Conservation (phyloP, 2,329 filamentous ascomycete genomes). For the Colletotrichum plurivorum region DNA sequence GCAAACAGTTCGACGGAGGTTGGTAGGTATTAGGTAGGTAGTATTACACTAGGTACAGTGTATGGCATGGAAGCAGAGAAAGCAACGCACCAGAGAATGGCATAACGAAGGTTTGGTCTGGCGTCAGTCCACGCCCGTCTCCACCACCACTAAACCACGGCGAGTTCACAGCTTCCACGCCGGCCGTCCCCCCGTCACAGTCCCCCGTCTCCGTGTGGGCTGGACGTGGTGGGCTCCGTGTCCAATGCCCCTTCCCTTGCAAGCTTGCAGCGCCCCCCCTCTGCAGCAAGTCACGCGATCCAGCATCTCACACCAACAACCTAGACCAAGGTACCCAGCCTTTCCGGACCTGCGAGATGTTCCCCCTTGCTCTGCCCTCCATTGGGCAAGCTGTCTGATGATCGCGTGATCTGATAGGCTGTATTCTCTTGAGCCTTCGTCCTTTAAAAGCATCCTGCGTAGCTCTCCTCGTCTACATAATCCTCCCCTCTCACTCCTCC, state of each 20-base stretch:
- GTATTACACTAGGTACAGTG: too few species aligned
- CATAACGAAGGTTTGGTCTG: constrained; percentile 37
- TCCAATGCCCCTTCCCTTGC: constrained; percentile 31
- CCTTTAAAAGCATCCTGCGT: constrained; percentile 35
- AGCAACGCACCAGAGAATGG: constrained; percentile 3
- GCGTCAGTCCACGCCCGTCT: constrained; percentile 36
- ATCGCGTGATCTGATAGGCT: constrained; percentile 43
- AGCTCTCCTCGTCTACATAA: constrained; percentile 36
- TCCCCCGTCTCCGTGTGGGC: neutral
- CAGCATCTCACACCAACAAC: constrained; percentile 20
- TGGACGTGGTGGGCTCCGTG: constrained; percentile 8
- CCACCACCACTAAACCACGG: constrained; percentile 18
- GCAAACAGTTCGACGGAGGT: too few species aligned
- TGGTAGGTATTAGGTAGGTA: too few species aligned
- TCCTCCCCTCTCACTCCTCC: constrained; percentile 15
- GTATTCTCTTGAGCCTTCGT: constrained; percentile 30
- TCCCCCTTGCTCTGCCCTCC: constrained; percentile 19
- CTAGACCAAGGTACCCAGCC: constrained; percentile 25
- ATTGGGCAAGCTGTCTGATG: constrained; percentile 40
- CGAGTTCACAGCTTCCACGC: constrained; percentile 15
- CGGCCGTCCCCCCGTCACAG: constrained; percentile 19
- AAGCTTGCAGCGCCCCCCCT: constrained; percentile 27
- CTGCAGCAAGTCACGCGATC: constrained; percentile 46
- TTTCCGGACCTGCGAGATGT: constrained; percentile 28
- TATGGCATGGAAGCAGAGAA: neutral